Conservation (phyloP, 306 rosid species). For the Cyamopsis tetragonoloba region DNA sequence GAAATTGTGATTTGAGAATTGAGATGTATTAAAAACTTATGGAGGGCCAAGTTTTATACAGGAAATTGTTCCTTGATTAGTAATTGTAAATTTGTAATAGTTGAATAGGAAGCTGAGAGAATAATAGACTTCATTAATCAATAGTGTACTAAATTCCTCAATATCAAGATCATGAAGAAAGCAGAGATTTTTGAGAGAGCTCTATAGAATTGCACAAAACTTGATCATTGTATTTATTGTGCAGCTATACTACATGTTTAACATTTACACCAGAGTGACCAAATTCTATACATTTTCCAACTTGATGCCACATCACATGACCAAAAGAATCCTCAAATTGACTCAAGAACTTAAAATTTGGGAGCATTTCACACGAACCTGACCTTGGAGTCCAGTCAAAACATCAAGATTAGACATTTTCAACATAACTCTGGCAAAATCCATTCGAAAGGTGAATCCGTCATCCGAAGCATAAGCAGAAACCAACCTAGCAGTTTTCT, state of each 20-base stretch:
- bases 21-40: too few relatives aligned
- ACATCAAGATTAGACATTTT: slow-evolving; percentile 65
- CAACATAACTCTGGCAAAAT: slow-evolving; percentile 64
- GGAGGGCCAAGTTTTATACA: too few relatives aligned
- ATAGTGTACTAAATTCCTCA: too few relatives aligned
- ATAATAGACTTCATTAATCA: too few relatives aligned
- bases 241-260: background rate
- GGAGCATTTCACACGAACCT: slow-evolving; percentile 41
- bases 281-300: background rate
- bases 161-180: too few relatives aligned
- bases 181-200: too few relatives aligned
- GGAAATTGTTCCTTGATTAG: too few relatives aligned
- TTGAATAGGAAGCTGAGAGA: too few relatives aligned
- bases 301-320: background rate
- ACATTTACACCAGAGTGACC: background rate
- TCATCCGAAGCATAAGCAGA: slow-evolving; percentile 75
- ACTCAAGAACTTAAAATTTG: slow-evolving; percentile 7
- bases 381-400: slow-evolving; percentile 39
- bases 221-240: background rate
- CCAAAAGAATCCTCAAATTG: slow-evolving; percentile 1
- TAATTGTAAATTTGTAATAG: too few relatives aligned
- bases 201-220: background rate
- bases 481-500: slow-evolving; percentile 58
- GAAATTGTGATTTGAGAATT: too few relatives aligned
- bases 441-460: slow-evolving; percentile 69